Percentiles rank a stretch among this genome's conserved stretches.
Conservation (phyloP, 2,329 filamentous ascomycete genomes). For the Leptographium lundbergii region DNA sequence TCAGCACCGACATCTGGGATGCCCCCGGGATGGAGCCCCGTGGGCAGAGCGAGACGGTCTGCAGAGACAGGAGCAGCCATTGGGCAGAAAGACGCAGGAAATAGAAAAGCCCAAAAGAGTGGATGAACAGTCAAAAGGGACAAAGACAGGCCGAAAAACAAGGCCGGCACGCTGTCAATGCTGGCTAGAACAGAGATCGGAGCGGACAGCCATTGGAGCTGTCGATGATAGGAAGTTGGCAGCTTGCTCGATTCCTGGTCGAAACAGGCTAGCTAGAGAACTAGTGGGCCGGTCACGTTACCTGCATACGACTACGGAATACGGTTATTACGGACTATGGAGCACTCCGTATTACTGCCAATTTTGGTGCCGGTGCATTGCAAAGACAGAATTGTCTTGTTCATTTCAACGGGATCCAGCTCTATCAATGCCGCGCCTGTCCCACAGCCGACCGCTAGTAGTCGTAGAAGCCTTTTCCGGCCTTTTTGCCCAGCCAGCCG, state of each 20-base stretch:
- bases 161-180: background rate
- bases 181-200: background rate
- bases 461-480: constrained; percentile 88
- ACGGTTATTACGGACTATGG: too few species aligned
- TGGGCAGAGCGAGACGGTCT: background rate
- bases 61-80: background rate
- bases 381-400: too few species aligned
- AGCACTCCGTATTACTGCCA: too few species aligned
- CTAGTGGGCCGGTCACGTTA: too few species aligned
- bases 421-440: too few species aligned
- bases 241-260: too few species aligned
- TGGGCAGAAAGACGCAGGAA: background rate
- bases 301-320: too few species aligned
- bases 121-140: background rate
- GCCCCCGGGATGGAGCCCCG: background rate
- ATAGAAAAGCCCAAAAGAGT: background rate
- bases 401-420: too few species aligned
- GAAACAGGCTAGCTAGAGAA: too few species aligned
- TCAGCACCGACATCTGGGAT: background rate
- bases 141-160: background rate
- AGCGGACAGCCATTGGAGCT: background rate
- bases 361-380: too few species aligned
- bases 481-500: constrained; percentile 96
- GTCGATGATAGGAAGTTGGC: background rate
- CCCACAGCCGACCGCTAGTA: constrained; percentile 29